phyloP scores from a whole-genome alignment of 805 yeast genomes.

The Yamadazyma akitaensis region DNA sequence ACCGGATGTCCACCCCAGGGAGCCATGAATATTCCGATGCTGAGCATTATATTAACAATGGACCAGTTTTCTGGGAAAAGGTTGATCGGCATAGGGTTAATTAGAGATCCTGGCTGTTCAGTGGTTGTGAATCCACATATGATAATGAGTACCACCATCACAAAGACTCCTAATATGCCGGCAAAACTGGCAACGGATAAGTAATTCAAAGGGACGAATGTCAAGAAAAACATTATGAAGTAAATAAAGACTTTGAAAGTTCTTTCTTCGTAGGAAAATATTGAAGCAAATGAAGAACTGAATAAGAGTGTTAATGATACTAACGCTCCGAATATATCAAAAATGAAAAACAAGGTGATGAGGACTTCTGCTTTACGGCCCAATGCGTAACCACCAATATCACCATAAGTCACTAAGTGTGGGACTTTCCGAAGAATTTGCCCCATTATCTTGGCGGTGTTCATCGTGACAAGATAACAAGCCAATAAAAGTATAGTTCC shows the following conservation, averaged over 20 bases:
- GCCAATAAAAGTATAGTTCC: slow-evolving; percentile 43
- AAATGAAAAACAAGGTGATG: slow-evolving; percentile 47
- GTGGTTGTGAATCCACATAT: slow-evolving; percentile 43
- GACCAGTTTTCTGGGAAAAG: slow-evolving; percentile 30
- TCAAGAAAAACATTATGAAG: slow-evolving; percentile 38
- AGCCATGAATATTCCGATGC: slow-evolving; percentile 68
- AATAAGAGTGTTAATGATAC: slow-evolving; percentile 56
- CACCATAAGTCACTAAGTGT: slow-evolving; percentile 52
- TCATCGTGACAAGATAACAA: slow-evolving; percentile 49
- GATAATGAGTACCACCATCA: slow-evolving; percentile 45
- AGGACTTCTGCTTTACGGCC: slow-evolving; percentile 44
- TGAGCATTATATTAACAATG: slow-evolving; percentile 36
- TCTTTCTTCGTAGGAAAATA: slow-evolving; percentile 30
- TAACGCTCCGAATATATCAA: slow-evolving; percentile 62
- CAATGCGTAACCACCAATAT: slow-evolving; percentile 50
- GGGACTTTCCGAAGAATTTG: slow-evolving; percentile 40
- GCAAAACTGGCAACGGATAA: slow-evolving; percentile 52
- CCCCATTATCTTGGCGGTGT: slow-evolving; percentile 56
- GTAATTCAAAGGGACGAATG: slow-evolving; percentile 54
- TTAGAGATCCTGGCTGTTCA: slow-evolving; percentile 53
- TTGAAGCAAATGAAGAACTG: slow-evolving; percentile 53
- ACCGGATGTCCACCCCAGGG: slow-evolving; percentile 87
- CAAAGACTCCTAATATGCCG: slow-evolving; percentile 55
- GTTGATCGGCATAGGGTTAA: slow-evolving; percentile 42
- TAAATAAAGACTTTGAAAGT: slow-evolving; percentile 37